Evolutionary conservation across 257 asterid genomes (phyloP).

Genomic region (Jacaranda mimosifolia): DNA sequence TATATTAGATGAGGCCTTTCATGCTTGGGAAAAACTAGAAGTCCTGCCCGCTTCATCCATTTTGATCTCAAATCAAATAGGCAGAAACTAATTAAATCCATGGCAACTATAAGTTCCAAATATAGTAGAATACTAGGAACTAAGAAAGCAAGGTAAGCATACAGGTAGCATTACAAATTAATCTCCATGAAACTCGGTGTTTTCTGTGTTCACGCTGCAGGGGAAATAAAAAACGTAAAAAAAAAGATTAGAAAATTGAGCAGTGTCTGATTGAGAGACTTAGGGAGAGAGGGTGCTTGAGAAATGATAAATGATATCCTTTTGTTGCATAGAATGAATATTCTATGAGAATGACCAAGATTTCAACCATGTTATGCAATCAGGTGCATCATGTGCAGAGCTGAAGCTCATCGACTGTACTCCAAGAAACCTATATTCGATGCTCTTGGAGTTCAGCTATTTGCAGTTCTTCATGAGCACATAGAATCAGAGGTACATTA

Average conservation of each 20-base stretch:
- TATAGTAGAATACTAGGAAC: neutral
- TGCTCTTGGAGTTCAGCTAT: constrained; percentile 78
- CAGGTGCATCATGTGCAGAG: constrained; percentile 90
- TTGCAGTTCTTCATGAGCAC: constrained; percentile 79
- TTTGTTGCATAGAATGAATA: neutral
- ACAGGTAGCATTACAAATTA: neutral
- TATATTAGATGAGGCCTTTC: neutral
- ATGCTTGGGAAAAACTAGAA: neutral
- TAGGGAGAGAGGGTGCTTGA: neutral
- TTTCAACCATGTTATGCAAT: constrained; percentile 10
- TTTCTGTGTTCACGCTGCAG: neutral
- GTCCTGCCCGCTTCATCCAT: neutral
- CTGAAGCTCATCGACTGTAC: constrained; percentile 91
- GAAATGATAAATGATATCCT: neutral
- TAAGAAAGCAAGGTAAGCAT: neutral
- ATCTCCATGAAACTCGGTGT: neutral
- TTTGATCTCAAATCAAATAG: too few species aligned
- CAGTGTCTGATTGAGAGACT: neutral
- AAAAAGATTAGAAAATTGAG: neutral
- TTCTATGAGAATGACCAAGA: constrained; percentile 16
- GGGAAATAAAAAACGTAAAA: neutral
- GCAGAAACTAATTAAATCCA: neutral
- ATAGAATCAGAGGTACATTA: constrained; percentile 77
- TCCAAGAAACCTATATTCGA: constrained; percentile 83
- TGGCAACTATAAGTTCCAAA: neutral